phyloP scores from a whole-genome alignment of 306 rosid genomes.

The Lathyrus oleraceus region DNA sequence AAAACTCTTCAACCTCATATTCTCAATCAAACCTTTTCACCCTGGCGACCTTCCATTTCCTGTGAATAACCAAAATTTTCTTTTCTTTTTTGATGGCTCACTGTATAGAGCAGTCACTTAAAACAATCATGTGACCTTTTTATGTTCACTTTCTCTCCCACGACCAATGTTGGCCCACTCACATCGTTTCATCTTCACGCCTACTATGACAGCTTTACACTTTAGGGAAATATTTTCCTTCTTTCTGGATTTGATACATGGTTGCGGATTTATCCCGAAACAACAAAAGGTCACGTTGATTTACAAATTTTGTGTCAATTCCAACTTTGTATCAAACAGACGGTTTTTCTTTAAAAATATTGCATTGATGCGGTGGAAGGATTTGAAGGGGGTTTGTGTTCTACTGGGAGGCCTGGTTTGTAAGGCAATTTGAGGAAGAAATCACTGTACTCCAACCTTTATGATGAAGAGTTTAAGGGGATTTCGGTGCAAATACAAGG shows the following conservation, averaged over 20 bases:
- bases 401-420: not conserved
- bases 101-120: not conserved
- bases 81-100: too few species aligned
- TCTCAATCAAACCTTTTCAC: too few species aligned
- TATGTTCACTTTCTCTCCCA: too few species aligned
- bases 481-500: not conserved
- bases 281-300: too few species aligned
- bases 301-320: too few species aligned
- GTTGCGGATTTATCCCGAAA: too few species aligned
- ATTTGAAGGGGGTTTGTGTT: not conserved
- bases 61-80: too few species aligned
- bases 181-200: not conserved
- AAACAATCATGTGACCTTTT: not conserved
- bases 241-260: too few species aligned
- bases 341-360: not conserved
- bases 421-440: not conserved
- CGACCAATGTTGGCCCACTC: not conserved
- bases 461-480: not conserved
- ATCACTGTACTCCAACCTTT: not conserved
- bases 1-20: too few species aligned
- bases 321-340: not conserved
- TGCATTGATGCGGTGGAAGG: not conserved
- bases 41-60: too few species aligned
- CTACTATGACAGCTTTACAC: too few species aligned
- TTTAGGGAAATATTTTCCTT: not conserved